Conservation (phyloP, 306 rosid species). For the Dalbergia cochinchinensis region DNA sequence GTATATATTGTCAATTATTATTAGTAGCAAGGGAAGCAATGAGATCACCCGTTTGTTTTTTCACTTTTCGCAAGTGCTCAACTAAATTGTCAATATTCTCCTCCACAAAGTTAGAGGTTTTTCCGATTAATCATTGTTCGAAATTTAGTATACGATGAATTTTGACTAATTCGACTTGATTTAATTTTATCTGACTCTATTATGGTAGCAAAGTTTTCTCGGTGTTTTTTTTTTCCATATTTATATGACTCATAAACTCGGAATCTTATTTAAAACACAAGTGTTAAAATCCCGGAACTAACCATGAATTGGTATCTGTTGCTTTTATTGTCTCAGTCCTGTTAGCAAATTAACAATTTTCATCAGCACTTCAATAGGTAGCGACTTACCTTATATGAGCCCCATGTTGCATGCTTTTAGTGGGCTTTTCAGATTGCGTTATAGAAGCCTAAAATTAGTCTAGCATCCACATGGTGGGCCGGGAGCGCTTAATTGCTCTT, state of each 20-base stretch:
- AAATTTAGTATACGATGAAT: no score
- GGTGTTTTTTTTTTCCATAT: no score
- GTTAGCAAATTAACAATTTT: no score
- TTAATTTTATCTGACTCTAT: no score
- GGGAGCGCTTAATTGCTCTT: not conserved
- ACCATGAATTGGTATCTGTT: no score
- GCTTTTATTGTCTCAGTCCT: no score
- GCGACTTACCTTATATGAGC: not conserved
- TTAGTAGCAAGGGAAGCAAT: not conserved
- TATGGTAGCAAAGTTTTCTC: no score
- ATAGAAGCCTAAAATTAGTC: not conserved
- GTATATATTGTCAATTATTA: not conserved
- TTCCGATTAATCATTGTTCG: no score
- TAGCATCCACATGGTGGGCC: not conserved
- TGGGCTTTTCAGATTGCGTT: conserved; percentile 13
- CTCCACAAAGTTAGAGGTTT: not conserved
- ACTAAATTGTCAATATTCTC: not conserved
- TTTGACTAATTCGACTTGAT: no score
- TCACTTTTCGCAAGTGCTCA: not conserved
- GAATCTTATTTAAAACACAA: no score
- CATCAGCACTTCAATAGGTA: not conserved
- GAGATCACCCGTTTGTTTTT: not conserved
- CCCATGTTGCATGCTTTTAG: not conserved
- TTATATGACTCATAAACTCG: no score
- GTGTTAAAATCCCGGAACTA: no score